These are phyloP conservation scores for Aureobasidium sp. DNA, from an alignment of 2,329 filamentous ascomycete species.

Conservation along the genomic window DNA sequence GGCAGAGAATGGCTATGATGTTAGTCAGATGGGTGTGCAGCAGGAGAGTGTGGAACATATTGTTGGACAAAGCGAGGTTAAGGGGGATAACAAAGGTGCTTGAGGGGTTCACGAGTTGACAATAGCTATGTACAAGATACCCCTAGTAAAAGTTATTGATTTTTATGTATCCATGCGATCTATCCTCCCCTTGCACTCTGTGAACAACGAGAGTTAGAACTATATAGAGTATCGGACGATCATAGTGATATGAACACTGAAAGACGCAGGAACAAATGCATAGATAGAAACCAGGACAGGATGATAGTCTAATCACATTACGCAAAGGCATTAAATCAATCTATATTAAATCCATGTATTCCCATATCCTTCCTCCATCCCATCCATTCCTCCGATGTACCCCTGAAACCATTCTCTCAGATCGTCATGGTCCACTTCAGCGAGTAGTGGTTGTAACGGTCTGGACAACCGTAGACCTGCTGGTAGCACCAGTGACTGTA, in stretches of 20 bases:
- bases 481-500: slow-evolving; percentile 18
- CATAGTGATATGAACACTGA: too few species aligned
- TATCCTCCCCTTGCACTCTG: background rate
- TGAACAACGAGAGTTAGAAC: too few species aligned
- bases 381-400: background rate
- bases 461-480: slow-evolving; percentile 4
- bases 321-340: background rate
- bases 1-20: slow-evolving; percentile 67
- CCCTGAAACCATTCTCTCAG: too few species aligned
- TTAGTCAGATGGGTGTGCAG: slow-evolving; percentile 23
- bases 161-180: background rate
- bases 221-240: too few species aligned
- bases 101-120: too few species aligned
- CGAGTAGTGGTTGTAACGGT: slow-evolving; percentile 14
- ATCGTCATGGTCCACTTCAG: background rate
- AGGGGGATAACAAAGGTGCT: background rate
- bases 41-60: slow-evolving; percentile 13
- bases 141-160: background rate
- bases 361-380: background rate
- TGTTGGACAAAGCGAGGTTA: background rate
- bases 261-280: too few species aligned
- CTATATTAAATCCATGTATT: background rate
- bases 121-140: background rate
- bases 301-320: background rate
- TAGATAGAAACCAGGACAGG: too few species aligned